Evolutionary conservation across 805 yeast genomes (phyloP), one percentile per base, ranked within the genome.

Genomic region (Cyberlindnera saturnus): DNA sequence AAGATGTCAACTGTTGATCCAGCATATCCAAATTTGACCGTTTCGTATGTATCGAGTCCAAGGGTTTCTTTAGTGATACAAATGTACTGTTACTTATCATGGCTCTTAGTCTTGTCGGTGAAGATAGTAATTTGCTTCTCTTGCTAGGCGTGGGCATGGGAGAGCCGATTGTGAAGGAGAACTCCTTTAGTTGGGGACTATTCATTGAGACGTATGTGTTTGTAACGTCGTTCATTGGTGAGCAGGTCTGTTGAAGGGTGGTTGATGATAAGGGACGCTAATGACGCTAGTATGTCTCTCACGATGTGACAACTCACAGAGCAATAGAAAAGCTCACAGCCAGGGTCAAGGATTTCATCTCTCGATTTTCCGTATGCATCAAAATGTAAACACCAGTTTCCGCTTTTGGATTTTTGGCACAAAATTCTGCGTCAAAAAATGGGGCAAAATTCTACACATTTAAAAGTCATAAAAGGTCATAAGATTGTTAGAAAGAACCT

Each of bases 1-100:
- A 62, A 1, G 71, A 66, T 0, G 74, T 69, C 29, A 70, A 46
- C 29, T 62, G 57, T 26, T 58, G 52, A 43, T 70, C 72, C 3
- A 68, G 53, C 46, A 70, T 49, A 36, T 70, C 75, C 5, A 70
- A 53, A 19, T 62, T 59, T 6, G 74, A 68, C 14, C 48, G 40
- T 34, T 50, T 52, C 18, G 36, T 37, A 13, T 36, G 31, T 17
- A 29, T 11, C 33, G 33, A 15, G 11, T 31, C 33, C 16, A 31
- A 31, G 28, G 28, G 28, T 13, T 9, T 9, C 33, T 10, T 14
- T 31, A 14, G 33, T 3, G 33, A 31, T 14, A 31, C 15, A n/a
- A 31, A n/a, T 15, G 33, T n/a, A 6, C 9, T n/a, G 11, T n/a
- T 31, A 10, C 33, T 31, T 14, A n/a, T 6, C 37, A 19, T 34